A percentile compares a stretch with the other conserved stretches of the same genome.
Conservation (phyloP, 352 stramenopile species). For the Globisporangium abappressorium region DNA sequence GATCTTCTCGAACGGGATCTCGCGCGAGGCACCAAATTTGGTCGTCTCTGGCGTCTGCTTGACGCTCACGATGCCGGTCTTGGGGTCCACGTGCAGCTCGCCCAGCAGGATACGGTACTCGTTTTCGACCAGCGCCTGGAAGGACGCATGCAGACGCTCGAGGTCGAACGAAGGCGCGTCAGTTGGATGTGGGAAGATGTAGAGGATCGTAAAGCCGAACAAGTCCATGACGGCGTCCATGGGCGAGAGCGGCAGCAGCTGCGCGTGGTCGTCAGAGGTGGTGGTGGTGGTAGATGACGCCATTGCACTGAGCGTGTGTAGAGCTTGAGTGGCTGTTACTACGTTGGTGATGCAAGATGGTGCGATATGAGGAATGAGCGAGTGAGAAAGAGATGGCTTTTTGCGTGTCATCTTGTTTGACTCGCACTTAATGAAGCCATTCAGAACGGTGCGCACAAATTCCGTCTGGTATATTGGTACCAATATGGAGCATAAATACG, state of each 20-base stretch:
- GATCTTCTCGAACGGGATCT: conserved; percentile 39
- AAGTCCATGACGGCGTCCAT: conserved; percentile 49
- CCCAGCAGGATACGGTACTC: conserved; percentile 52
- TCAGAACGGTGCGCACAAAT: not conserved
- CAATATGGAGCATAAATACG: too few relatives aligned
- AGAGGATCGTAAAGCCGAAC: conserved; percentile 48
- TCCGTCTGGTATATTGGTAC: too few relatives aligned
- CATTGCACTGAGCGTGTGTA: not conserved
- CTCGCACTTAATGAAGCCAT: not conserved
- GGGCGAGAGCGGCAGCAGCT: conserved; percentile 31
- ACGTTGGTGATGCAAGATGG: not conserved
- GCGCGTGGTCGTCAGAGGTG: not conserved
- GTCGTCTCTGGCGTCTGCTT: conserved; percentile 20
- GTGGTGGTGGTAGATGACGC: not conserved
- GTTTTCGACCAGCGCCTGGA: conserved; percentile 32
- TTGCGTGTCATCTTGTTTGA: not conserved
- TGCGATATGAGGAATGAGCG: not conserved
- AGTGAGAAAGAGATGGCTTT: not conserved
- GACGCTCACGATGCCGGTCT: conserved; percentile 30
- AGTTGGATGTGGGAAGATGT: conserved; percentile 41
- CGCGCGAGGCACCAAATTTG: conserved; percentile 1
- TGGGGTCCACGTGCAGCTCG: conserved; percentile 24
- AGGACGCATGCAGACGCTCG: conserved; percentile 32
- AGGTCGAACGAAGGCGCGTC: conserved; percentile 29
- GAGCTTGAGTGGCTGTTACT: not conserved